Evolutionary conservation across 495 filamentous ascomycete species (phyloP).

Genomic region (Immersiella caudata): DNA sequence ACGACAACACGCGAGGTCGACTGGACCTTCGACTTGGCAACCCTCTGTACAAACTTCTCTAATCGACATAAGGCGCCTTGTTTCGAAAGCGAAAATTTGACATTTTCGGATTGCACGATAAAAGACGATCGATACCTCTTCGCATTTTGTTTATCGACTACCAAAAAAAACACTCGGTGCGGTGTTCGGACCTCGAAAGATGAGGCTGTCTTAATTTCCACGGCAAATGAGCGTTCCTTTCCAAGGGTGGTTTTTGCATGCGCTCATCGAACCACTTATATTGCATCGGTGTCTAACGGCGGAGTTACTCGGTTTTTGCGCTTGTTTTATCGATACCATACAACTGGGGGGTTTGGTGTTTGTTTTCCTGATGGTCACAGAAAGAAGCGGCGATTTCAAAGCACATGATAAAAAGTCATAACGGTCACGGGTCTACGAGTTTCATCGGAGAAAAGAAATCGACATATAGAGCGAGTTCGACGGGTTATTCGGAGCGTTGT

Average conservation of each 20-base stretch:
- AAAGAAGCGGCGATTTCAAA: slow-evolving; percentile 41
- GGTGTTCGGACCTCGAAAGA: slow-evolving; percentile 41
- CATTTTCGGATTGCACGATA: slow-evolving; percentile 42
- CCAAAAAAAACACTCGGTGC: slow-evolving; percentile 29
- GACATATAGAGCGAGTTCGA: slow-evolving; percentile 42
- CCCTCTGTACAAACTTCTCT: slow-evolving; percentile 41
- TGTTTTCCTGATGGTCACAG: slow-evolving; percentile 30
- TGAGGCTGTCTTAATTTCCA: slow-evolving; percentile 32
- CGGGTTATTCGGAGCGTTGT: slow-evolving; percentile 25
- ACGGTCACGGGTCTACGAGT: slow-evolving; percentile 45
- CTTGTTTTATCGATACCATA: slow-evolving; percentile 41
- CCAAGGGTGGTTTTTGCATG: slow-evolving; percentile 38
- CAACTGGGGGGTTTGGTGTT: slow-evolving; percentile 31
- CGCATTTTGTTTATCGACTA: slow-evolving; percentile 30
- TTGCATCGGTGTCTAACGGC: slow-evolving; percentile 45
- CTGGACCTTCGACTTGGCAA: slow-evolving; percentile 38
- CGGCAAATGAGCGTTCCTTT: slow-evolving; percentile 38
- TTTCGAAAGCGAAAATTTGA: slow-evolving; percentile 38
- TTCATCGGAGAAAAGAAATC: slow-evolving; percentile 40
- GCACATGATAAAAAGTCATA: slow-evolving; percentile 41
- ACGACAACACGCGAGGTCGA: slow-evolving; percentile 29
- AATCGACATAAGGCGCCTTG: slow-evolving; percentile 37
- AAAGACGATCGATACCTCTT: slow-evolving; percentile 45
- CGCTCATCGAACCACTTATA: slow-evolving; percentile 27
- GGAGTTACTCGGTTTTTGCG: slow-evolving; percentile 36